phyloP scores from a whole-genome alignment of 306 rosid genomes.

The Chamaecrista fasciculata region DNA sequence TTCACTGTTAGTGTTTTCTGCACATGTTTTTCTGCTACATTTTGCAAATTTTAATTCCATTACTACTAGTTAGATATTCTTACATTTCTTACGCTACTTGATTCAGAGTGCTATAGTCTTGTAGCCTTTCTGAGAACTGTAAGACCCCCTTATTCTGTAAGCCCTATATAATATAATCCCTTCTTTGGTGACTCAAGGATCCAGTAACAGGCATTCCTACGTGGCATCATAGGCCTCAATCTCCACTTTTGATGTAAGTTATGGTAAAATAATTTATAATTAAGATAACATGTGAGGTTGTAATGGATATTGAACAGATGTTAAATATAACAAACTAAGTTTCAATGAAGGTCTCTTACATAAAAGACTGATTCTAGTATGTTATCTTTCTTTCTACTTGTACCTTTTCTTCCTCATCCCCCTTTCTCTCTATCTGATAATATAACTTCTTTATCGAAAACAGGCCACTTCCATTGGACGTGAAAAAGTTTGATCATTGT shows the following conservation, averaged over 20 bases:
- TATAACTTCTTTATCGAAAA: background rate
- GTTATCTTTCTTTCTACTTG: background rate
- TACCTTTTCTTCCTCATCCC: background rate
- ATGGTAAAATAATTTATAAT: background rate
- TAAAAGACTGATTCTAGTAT: background rate
- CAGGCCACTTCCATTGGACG: background rate
- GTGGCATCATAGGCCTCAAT: constrained; percentile 64
- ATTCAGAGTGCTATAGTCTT: constrained; percentile 17
- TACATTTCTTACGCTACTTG: background rate
- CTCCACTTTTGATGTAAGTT: constrained; percentile 74
- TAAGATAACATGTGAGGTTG: constrained; percentile 49
- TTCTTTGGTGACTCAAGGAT: constrained; percentile 53
- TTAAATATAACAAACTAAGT: background rate
- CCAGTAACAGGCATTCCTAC: constrained; percentile 74
- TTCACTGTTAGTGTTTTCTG: constrained; percentile 60
- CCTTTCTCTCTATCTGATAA: background rate
- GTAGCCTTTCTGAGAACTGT: background rate
- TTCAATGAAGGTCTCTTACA: constrained; percentile 6
- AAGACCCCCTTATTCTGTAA: background rate
- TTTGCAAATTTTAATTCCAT: background rate
- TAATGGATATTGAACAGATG: background rate
- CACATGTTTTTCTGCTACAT: constrained; percentile 6
- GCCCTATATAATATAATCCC: constrained; percentile 12
- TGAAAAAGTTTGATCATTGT: background rate
- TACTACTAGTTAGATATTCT: constrained; percentile 9